Percentiles rank a stretch among this genome's conserved stretches.
Evolutionary conservation across 164 flowering plant genomes (phyloP).

Genomic region (Vitis vinifera): ASM3070453v1 NC_081813.1:1899501-1900000

Average conservation of each 20-base stretch:
- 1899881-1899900: conserved; percentile 21
- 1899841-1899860: conserved; percentile 6
- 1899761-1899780: conserved; percentile 83
- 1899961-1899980: conserved; percentile 18
- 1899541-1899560: too few species aligned
- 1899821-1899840: conserved; percentile 33
- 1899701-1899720: conserved; percentile 42
- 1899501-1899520: conserved; percentile 96
- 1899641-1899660: neutral
- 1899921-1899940: conserved; percentile 23
- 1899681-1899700: neutral
- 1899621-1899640: too few species aligned
- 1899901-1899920: conserved; percentile 26
- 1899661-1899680: neutral
- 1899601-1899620: too few species aligned
- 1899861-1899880: conserved; percentile 24
- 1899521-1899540: conserved; percentile 65
- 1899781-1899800: conserved; percentile 87
- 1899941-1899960: neutral
- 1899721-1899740: conserved; percentile 84
- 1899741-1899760: conserved; percentile 73
- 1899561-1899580: too few species aligned
- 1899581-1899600: too few species aligned
- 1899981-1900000: conserved; percentile 7
- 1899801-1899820: conserved; percentile 80